Evolutionary conservation across 176 grass and related monocot genomes (phyloP), one percentile per base, ranked within the genome.

Genomic region (Oryza rufipogon): DNA sequence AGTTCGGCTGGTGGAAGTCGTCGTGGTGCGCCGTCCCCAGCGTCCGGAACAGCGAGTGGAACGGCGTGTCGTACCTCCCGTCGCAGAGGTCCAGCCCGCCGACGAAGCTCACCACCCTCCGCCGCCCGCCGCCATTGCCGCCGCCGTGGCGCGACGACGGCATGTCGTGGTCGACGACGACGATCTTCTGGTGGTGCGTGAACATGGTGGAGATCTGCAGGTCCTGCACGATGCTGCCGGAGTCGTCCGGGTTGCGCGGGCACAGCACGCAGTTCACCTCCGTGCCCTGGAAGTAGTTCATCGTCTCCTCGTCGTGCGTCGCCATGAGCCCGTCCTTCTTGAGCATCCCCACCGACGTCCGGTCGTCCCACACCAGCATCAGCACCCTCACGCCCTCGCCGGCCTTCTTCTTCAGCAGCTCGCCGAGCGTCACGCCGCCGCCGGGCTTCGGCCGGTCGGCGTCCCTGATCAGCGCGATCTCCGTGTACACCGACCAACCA

Each of bases 1-100:
- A 93, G 81, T 90, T 93, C 0, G 91, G 91, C 87, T 93, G 91
- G 86, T 93, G 91, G 88, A 90, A 93, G 87, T 93, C 91, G 60
- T 85, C 85, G 36, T 70, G 85, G 81, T 93, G 91, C 15, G 1
- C 63, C 25, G 26, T n/a, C 23, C n/a, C 85, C 19, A 93, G 80
- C 19, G 91, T 93, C 41, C 85, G 5, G 85, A 93, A 93, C 81
- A 93, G 63, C 14, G 87, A 3, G 68, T 93, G 91, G 77, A 6
- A 22, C 68, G 85, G 91, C 58, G 87, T 90, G 73, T 93, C 91
- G 73, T 93, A 93, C 23, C 91, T 68, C 0, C 91, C 91, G 72
- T 90, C 87, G 72, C 91, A 93, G 51, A 93, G 85, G 85, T 93
- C 91, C 14, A 93, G 82, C 2, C 91, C 91, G 9, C 91, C 91